Percentiles rank a stretch among this genome's conserved stretches.
Evolutionary conservation across 1,284 basidiomycete genomes (phyloP).

Genomic region (Puccinia hordei): DNA sequence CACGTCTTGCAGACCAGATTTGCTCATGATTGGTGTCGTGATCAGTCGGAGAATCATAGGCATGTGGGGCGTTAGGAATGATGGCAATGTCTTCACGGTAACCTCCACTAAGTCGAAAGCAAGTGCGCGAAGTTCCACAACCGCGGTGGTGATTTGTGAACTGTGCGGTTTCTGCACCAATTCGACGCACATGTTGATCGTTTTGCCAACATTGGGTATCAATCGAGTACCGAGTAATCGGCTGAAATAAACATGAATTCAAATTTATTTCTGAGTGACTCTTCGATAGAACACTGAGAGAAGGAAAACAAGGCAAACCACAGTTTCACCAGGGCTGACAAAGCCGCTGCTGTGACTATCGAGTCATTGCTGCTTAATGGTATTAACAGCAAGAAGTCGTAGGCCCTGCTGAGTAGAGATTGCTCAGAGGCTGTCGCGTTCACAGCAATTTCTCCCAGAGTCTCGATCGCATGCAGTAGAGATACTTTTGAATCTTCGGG

Average conservation of each 20-base stretch:
- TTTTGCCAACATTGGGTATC: slow-evolving; percentile 34
- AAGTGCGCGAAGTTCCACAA: not conserved
- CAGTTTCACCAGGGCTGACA: slow-evolving; percentile 37
- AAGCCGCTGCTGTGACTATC: slow-evolving; percentile 7
- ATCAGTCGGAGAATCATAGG: slow-evolving; percentile 32
- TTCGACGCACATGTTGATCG: slow-evolving; percentile 23
- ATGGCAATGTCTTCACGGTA: slow-evolving; percentile 35
- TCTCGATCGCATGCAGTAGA: slow-evolving; percentile 30
- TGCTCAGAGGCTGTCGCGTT: slow-evolving; percentile 41
- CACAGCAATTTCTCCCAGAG: slow-evolving; percentile 35
- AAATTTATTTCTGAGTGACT: not conserved
- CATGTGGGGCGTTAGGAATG: slow-evolving; percentile 38
- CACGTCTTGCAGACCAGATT: not conserved
- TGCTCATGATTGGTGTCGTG: slow-evolving; percentile 14
- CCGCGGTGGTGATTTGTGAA: not conserved
- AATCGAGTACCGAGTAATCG: slow-evolving; percentile 35
- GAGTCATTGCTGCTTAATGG: not conserved
- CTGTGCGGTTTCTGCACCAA: slow-evolving; percentile 5
- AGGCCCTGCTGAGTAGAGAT: slow-evolving; percentile 41
- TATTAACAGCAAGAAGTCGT: slow-evolving; percentile 32
- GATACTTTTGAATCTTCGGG: slow-evolving; percentile 12
- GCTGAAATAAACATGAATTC: not conserved
- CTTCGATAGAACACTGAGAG: not conserved
- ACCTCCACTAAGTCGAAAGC: slow-evolving; percentile 36
- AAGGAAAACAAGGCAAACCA: slow-evolving; percentile 26